Evolutionary conservation across 768 basidiomycete species (phyloP).

Genomic region (Lentinula detonsa): DNA sequence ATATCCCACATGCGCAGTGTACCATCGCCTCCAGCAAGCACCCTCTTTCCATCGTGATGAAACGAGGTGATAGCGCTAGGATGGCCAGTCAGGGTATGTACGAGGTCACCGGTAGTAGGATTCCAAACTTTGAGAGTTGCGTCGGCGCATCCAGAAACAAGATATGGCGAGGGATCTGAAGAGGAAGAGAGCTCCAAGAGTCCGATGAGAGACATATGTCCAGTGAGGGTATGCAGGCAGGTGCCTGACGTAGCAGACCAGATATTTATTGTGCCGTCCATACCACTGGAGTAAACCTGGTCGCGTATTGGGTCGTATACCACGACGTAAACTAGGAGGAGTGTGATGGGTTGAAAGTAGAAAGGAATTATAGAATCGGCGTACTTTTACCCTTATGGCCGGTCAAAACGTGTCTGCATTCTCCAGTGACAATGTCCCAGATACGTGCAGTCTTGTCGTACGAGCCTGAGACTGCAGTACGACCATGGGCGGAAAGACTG

Average conservation of each 20-base stretch:
- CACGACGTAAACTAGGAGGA: conserved; percentile 22
- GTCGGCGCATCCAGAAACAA: conserved; percentile 96
- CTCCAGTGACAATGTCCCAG: conserved; percentile 87
- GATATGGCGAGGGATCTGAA: conserved; percentile 40
- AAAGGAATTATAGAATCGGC: not conserved
- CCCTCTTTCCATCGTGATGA: conserved; percentile 97
- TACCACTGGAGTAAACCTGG: conserved; percentile 93
- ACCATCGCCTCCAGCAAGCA: conserved; percentile 91
- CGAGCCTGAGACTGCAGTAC: conserved; percentile 89
- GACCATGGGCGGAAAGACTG: conserved; percentile 84
- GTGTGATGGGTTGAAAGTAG: no score
- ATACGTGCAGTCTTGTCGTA: conserved; percentile 94
- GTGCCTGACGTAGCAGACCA: conserved; percentile 86
- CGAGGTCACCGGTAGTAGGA: conserved; percentile 40
- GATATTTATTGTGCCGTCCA: conserved; percentile 95
- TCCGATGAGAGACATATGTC: conserved; percentile 94
- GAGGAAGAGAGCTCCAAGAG: conserved; percentile 78
- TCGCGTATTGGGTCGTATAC: conserved; percentile 39
- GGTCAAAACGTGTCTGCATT: conserved; percentile 71
- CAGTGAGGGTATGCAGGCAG: conserved; percentile 74
- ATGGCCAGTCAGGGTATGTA: conserved; percentile 79
- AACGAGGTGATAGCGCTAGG: conserved; percentile 99
- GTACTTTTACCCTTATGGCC: conserved; percentile 80
- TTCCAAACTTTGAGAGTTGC: conserved; percentile 95
- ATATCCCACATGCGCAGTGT: conserved; percentile 98